Evolutionary conservation across 1,139 yeast species (phyloP).

Genomic region (Kluyveromyces sp.): DNA sequence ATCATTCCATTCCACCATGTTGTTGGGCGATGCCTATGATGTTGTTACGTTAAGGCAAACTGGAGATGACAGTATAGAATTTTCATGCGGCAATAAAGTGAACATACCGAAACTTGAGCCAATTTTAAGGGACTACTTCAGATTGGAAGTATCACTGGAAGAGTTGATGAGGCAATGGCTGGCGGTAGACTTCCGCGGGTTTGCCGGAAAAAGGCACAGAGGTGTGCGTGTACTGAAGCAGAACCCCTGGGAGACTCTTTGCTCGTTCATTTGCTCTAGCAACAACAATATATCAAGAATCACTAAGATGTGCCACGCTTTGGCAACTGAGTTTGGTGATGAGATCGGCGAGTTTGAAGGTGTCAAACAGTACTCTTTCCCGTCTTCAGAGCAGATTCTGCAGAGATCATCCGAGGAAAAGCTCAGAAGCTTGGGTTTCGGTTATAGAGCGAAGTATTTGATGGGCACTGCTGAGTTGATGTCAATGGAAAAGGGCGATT

Average conservation of each 20-base stretch:
- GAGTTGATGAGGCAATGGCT: constrained; percentile 60
- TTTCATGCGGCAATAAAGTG: constrained; percentile 14
- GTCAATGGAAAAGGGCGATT: constrained; percentile 27
- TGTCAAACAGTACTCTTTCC: constrained; percentile 63
- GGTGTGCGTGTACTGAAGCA: constrained; percentile 85
- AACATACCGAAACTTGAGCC: constrained; percentile 27
- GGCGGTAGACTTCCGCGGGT: constrained; percentile 41
- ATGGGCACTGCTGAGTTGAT: constrained; percentile 63
- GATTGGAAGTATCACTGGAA: constrained; percentile 48
- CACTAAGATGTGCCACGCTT: constrained; percentile 82
- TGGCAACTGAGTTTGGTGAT: constrained; percentile 68
- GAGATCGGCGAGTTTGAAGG: constrained; percentile 52
- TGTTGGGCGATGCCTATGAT: constrained; percentile 18
- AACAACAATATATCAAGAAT: constrained; percentile 92
- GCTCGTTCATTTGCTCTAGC: constrained; percentile 91
- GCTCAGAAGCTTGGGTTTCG: constrained; percentile 57
- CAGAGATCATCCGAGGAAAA: constrained; percentile 36
- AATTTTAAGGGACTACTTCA: constrained; percentile 57
- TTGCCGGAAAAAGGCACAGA: constrained; percentile 33
- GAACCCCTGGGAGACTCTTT: constrained; percentile 93
- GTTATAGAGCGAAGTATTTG: constrained; percentile 87
- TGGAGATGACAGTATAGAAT: constrained; percentile 19
- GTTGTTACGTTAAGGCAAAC: constrained; percentile 36
- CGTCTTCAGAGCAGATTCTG: constrained; percentile 49
- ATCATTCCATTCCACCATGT: constrained; percentile 22